Evolutionary conservation across 2,329 filamentous ascomycete species (phyloP).

Genomic region (Juglanconis juglandina): DNA sequence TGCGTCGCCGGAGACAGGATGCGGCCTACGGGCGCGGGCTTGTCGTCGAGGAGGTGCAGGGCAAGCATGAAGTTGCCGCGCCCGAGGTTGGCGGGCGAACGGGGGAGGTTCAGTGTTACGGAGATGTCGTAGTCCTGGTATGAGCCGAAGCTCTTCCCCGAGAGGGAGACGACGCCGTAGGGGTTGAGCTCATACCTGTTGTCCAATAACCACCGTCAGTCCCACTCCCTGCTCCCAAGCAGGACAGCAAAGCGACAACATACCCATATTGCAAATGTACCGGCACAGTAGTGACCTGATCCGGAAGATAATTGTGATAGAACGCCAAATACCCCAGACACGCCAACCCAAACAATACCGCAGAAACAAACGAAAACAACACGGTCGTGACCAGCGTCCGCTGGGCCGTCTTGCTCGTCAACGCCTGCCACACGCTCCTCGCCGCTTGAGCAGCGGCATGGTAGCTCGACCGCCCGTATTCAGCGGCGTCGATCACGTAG

Average conservation of each 20-base stretch:
- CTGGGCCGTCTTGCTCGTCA: conserved; percentile 51
- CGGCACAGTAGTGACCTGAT: conserved; percentile 49
- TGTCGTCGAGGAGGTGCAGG: conserved; percentile 61
- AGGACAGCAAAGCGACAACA: conserved; percentile 20
- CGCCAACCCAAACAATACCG: conserved; percentile 45
- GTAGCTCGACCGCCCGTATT: not conserved
- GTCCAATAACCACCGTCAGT: conserved; percentile 2
- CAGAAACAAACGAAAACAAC: conserved; percentile 41
- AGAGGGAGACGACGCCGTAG: conserved; percentile 47
- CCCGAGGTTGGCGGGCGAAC: conserved; percentile 69
- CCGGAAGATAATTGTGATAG: conserved; percentile 55
- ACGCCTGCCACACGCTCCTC: conserved; percentile 31
- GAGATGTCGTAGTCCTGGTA: conserved; percentile 82
- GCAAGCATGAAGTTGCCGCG: conserved; percentile 95
- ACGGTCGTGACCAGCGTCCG: conserved; percentile 45
- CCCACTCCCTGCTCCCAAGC: too few relatives aligned
- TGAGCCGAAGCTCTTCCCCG: conserved; percentile 54
- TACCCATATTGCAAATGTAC: conserved; percentile 59
- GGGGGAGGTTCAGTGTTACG: conserved; percentile 72
- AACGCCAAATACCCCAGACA: conserved; percentile 49
- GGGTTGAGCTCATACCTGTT: conserved; percentile 48
- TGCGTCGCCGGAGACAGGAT: conserved; percentile 1
- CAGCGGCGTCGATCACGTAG: not conserved
- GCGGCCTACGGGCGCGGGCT: conserved; percentile 13
- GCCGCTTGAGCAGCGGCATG: conserved; percentile 23